These are phyloP conservation scores for Aspergillus niger DNA, from an alignment of 2,329 filamentous ascomycete genomes.

Conservation along the genomic window DNA sequence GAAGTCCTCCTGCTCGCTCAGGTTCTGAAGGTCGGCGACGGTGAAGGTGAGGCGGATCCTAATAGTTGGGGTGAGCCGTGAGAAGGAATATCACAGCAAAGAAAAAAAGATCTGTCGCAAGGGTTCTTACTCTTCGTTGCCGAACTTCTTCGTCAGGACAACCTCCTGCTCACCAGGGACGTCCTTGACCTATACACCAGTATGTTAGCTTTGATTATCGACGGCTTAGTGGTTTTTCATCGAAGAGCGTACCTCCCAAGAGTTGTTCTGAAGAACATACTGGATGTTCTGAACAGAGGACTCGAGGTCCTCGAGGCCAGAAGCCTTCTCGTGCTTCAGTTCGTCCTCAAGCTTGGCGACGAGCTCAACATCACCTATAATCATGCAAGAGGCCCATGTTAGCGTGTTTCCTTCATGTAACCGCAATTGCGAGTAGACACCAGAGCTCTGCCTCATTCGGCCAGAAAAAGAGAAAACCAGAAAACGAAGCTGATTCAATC, in stretches of 20 bases:
- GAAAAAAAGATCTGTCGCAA: neutral
- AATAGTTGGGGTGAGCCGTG: neutral
- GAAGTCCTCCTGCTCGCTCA: slow-evolving; percentile 61
- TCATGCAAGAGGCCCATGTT: slow-evolving; percentile 6
- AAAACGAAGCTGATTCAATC: neutral
- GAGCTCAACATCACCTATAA: slow-evolving; percentile 72
- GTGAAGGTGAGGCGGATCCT: slow-evolving; percentile 82
- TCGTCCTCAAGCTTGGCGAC: slow-evolving; percentile 83
- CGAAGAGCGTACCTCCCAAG: slow-evolving; percentile 66
- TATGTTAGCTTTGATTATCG: neutral
- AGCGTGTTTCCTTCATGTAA: neutral
- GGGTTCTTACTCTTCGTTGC: slow-evolving; percentile 77
- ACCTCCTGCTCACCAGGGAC: slow-evolving; percentile 84
- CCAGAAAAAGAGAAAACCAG: neutral
- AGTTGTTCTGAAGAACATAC: slow-evolving; percentile 83
- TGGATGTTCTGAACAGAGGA: slow-evolving; percentile 84
- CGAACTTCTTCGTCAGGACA: slow-evolving; percentile 76
- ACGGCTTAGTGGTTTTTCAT: neutral
- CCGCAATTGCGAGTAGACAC: neutral
- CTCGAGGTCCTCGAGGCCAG: slow-evolving; percentile 72
- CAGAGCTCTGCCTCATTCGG: neutral
- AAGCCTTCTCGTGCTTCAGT: slow-evolving; percentile 78
- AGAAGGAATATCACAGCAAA: neutral
- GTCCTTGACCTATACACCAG: slow-evolving; percentile 62
- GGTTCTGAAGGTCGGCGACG: slow-evolving; percentile 76